Evolutionary conservation across 2,329 filamentous ascomycete species (phyloP), one percentile per base, ranked within the genome.

Genomic region (Phyllosticta ampelicida): DNA sequence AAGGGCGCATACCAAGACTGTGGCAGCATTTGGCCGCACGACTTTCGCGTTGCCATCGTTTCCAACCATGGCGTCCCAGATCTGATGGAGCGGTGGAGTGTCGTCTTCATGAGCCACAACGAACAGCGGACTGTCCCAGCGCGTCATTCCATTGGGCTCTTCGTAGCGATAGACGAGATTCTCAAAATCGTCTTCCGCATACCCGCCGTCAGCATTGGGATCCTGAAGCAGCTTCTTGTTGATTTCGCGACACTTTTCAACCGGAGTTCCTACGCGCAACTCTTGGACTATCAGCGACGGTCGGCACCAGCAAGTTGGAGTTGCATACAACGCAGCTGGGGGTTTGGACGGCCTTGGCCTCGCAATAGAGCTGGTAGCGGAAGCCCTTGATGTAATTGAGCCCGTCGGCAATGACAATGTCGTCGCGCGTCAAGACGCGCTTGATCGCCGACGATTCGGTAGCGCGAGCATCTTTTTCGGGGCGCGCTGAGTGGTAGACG

Each of bases 341-440:
- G 3, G 89, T 94, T 62, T 85, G 77, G 56, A 88, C 75, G 53
- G 89, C 89, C 73, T 94, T 94, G 44, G 89, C 84, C 73, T 94
- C 89, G 74, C 89, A 92, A 71, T 86, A 86, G 20, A 95, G 77
- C 76, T 95, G 89, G 70, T 95, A 95, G 53, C 89, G 80, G 82
- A 88, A 94, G 44, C 89, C 89, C 71, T 94, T 94, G 74, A 95
- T 95, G 73, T 94, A 95, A 72, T 94, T 94, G 61, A 89, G 75
- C 1, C 85, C 84, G 69, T 95, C 89, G 16, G 90, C 81, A 52
- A 95, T 82, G 55, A 94, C 87, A 60, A 95, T 84, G 66, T 89
- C 86, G 65, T 83, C 83, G 59, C 84, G 80, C 61, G 81, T 84
- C 28, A 95, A 78, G 53, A 85, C 80, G 50, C 89, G 80, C 77